A percentile compares a stretch with the other conserved stretches of the same genome.
Conservation (phyloP, 2,329 filamentous ascomycete genomes). For the Chaetomium sp. region DNA sequence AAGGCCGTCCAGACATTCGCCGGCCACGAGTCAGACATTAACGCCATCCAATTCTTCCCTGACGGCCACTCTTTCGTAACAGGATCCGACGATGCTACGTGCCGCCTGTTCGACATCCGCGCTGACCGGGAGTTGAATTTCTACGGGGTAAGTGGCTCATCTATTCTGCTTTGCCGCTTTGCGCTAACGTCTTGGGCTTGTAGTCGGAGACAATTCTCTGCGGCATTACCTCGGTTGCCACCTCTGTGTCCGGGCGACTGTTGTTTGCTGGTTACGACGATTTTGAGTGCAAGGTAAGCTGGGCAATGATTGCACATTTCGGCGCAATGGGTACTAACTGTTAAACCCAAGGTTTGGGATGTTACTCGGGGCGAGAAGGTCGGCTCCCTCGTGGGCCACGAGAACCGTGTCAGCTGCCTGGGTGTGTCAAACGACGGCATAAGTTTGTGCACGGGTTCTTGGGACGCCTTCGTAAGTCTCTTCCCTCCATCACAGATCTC, state of each 20-base stretch:
- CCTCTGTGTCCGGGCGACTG: conserved; percentile 92
- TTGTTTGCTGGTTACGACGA: conserved; percentile 98
- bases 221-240: conserved; percentile 96
- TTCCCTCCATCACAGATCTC: not conserved
- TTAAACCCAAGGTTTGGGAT: conserved; percentile 80
- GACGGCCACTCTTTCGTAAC: conserved; percentile 98
- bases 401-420: conserved; percentile 98
- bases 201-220: conserved; percentile 97
- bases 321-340: conserved; percentile 32
- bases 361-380: conserved; percentile 95
- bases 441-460: conserved; percentile 98
- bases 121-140: conserved; percentile 79
- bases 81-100: conserved; percentile 95
- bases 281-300: conserved; percentile 94
- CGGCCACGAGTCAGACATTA: conserved; percentile 98
- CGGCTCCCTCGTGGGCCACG: conserved; percentile 92
- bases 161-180: not conserved
- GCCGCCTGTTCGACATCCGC: conserved; percentile 95
- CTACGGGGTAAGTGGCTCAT: conserved; percentile 60
- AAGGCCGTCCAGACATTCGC: conserved; percentile 99
- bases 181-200: conserved; percentile 27
- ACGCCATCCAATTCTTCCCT: conserved; percentile 99
- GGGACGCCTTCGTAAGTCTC: conserved; percentile 91
- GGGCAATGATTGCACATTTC: not conserved
- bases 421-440: conserved; percentile 99